phyloP scores from a whole-genome alignment of 805 yeast genomes.

The Ogataea degrootiae region DNA sequence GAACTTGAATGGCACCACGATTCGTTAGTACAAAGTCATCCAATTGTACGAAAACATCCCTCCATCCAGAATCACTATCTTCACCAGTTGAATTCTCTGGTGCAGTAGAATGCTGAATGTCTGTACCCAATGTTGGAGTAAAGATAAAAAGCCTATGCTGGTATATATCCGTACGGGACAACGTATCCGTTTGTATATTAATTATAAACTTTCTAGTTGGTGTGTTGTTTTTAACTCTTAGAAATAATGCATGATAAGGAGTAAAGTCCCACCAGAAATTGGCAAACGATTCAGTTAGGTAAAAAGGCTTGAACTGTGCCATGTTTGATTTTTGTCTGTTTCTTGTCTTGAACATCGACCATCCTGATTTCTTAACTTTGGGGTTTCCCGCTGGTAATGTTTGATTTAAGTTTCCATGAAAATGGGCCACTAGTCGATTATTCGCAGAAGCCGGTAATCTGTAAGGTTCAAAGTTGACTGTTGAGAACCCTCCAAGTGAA shows the following conservation, averaged over 20 bases:
- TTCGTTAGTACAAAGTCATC: conserved; percentile 79
- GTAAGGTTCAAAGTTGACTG: conserved; percentile 41
- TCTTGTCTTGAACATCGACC: conserved; percentile 79
- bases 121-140: conserved; percentile 43
- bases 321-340: conserved; percentile 39
- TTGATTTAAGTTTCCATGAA: conserved; percentile 65
- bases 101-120: background rate
- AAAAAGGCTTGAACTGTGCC: conserved; percentile 40
- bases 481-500: conserved; percentile 75
- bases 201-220: conserved; percentile 60
- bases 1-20: conserved; percentile 58
- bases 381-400: conserved; percentile 63
- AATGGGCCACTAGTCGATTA: conserved; percentile 48
- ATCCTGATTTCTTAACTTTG: conserved; percentile 59
- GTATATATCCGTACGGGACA: conserved; percentile 71
- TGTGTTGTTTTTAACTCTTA: conserved; percentile 66
- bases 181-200: conserved; percentile 77
- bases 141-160: conserved; percentile 76
- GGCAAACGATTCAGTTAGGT: conserved; percentile 31
- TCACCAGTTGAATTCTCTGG: background rate
- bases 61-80: conserved; percentile 48
- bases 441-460: conserved; percentile 24
- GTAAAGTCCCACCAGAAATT: conserved; percentile 69
- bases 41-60: conserved; percentile 72
- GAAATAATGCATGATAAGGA: conserved; percentile 52